Evolutionary conservation across 371 early-diverging fungal genomes (phyloP).

Genomic region (Rhizomucor pusillus): DNA sequence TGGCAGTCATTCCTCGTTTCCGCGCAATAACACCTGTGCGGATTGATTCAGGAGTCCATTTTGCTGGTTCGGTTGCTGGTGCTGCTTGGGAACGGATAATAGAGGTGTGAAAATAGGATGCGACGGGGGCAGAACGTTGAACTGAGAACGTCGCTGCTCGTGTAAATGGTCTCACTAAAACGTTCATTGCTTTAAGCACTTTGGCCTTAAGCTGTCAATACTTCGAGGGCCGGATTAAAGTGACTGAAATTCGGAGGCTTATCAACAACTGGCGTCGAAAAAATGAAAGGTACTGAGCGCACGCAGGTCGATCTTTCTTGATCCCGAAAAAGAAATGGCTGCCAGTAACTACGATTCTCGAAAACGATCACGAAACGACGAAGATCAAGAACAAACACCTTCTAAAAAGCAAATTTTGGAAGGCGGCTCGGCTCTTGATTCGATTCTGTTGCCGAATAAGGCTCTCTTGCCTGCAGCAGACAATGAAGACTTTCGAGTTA

Average conservation of each 20-base stretch:
- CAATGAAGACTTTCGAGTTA: constrained; percentile 64
- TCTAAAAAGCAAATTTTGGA: constrained; percentile 9
- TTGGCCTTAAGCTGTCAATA: constrained; percentile 1
- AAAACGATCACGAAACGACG: constrained; percentile 17
- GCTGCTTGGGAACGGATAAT: constrained; percentile 20
- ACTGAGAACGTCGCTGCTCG: constrained; percentile 9
- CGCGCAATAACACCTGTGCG: constrained; percentile 82
- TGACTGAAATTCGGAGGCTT: too few species aligned
- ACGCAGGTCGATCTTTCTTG: constrained; percentile 4
- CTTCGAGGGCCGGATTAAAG: not conserved
- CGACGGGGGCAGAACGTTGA: constrained; percentile 14
- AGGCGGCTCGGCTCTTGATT: constrained; percentile 9
- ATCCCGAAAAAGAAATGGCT: constrained; percentile 4
- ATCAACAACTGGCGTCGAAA: too few species aligned
- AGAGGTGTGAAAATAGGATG: constrained; percentile 31
- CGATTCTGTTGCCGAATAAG: constrained; percentile 12
- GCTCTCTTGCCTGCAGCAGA: constrained; percentile 7
- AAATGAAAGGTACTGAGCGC: too few species aligned
- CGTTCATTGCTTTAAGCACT: too few species aligned
- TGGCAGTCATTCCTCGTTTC: constrained; percentile 92
- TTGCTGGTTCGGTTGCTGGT: constrained; percentile 6
- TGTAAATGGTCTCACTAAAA: constrained; percentile 9
- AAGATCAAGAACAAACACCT: constrained; percentile 6
- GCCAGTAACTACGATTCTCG: constrained; percentile 4
- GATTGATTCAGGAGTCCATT: constrained; percentile 46